These are phyloP conservation scores for Incumbomyces delicatus DNA, from an alignment of 2,329 filamentous ascomycete species.

Conservation along the genomic window DNA sequence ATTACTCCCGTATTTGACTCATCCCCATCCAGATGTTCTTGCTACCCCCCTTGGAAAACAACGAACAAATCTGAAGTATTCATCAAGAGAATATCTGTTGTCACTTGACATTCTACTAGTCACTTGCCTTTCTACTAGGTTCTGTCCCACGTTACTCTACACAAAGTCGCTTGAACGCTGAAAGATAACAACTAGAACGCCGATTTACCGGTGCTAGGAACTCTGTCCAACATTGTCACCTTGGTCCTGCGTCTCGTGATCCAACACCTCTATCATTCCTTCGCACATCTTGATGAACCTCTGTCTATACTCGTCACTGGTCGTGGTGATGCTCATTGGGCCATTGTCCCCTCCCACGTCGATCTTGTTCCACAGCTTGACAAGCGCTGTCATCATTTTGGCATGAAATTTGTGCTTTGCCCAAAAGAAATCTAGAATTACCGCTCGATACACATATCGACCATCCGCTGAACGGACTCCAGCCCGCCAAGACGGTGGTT, in stretches of 20 bases:
- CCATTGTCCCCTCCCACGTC: slow-evolving; percentile 43
- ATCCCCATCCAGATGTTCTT: too few relatives aligned
- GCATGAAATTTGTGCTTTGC: slow-evolving; percentile 61
- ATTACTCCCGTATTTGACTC: too few relatives aligned
- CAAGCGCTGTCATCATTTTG: slow-evolving; percentile 54
- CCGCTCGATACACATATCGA: slow-evolving; percentile 51
- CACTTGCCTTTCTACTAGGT: too few relatives aligned
- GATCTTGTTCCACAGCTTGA: slow-evolving; percentile 54
- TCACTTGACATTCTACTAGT: too few relatives aligned
- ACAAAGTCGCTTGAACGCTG: too few relatives aligned
- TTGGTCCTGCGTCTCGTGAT: background rate
- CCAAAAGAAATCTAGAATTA: slow-evolving; percentile 70
- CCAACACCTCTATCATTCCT: slow-evolving; percentile 30
- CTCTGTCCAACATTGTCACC: too few relatives aligned
- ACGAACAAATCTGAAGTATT: too few relatives aligned
- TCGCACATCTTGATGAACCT: slow-evolving; percentile 46
- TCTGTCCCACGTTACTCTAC: too few relatives aligned
- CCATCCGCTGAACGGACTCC: slow-evolving; percentile 50
- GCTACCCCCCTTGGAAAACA: too few relatives aligned
- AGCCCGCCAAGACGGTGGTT: slow-evolving; percentile 47
- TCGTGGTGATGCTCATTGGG: slow-evolving; percentile 66
- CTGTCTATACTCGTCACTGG: slow-evolving; percentile 55
- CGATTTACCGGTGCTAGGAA: too few relatives aligned
- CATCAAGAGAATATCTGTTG: too few relatives aligned
- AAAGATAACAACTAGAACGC: too few relatives aligned